Conservation (phyloP, 2,329 filamentous ascomycete genomes). For the Tolypocladium ovalisporum region DNA sequence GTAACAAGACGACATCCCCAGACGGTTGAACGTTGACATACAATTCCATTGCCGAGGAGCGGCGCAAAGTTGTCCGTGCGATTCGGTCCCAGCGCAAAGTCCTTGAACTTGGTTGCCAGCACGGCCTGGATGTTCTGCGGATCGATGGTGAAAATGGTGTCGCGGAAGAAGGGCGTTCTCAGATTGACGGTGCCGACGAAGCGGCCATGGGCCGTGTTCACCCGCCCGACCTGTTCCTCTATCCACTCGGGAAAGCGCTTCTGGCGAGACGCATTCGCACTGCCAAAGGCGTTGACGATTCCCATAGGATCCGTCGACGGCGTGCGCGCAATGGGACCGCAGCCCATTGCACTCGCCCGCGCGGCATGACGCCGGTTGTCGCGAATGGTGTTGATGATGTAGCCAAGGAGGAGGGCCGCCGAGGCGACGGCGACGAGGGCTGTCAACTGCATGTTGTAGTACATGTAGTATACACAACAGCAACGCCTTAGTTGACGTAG, state of each 20-base stretch:
- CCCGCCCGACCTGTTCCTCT: constrained; percentile 1
- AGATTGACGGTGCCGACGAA: constrained; percentile 8
- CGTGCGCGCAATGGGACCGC: constrained; percentile 4
- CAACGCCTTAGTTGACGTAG: background rate
- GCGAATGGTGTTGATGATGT: constrained; percentile 4
- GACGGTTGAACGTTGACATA: constrained; percentile 2
- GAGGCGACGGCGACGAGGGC: background rate
- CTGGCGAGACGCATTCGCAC: constrained; percentile 6
- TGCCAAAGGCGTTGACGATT: constrained; percentile 2
- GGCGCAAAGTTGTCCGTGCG: constrained; percentile 18
- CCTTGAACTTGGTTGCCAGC: constrained; percentile 13
- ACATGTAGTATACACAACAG: background rate
- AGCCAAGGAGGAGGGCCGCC: constrained; percentile 3
- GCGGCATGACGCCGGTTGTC: constrained; percentile 3
- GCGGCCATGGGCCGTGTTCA: constrained; percentile 5
- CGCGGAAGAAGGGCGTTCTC: constrained; percentile 9
- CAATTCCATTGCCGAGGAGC: constrained; percentile 32
- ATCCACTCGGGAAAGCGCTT: constrained; percentile 8
- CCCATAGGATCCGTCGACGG: constrained; percentile 7
- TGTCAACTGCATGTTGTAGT: background rate
- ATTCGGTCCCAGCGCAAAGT: constrained; percentile 12
- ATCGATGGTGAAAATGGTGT: constrained; percentile 10
- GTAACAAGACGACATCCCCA: background rate
- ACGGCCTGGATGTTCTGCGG: constrained; percentile 18
- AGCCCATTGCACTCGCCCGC: constrained; percentile 8